A percentile compares a stretch with the other conserved stretches of the same genome.
Evolutionary conservation across 2,329 filamentous ascomycete species (phyloP).

Genomic region (Aureobasidium sp.): DNA sequence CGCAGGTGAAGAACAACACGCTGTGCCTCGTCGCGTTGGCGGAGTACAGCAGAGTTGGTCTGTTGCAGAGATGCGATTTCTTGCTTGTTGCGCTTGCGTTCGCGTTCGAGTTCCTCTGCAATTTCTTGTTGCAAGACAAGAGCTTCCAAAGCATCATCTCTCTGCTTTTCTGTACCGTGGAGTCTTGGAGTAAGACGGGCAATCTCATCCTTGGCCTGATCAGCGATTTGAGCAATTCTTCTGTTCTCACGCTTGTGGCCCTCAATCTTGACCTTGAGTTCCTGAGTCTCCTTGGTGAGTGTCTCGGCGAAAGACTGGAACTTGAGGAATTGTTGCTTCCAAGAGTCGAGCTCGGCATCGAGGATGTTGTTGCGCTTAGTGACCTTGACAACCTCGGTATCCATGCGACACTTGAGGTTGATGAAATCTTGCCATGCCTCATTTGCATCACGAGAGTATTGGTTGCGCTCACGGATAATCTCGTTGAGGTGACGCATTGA

Average conservation of each 20-base stretch:
- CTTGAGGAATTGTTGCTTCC: constrained; percentile 99
- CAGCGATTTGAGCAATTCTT: constrained; percentile 77
- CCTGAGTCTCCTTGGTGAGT: constrained; percentile 96
- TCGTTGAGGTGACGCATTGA: constrained; percentile 98
- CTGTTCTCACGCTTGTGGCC: constrained; percentile 97
- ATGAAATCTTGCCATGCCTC: constrained; percentile 99
- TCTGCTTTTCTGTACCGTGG: constrained; percentile 94
- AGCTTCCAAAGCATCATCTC: constrained; percentile 93
- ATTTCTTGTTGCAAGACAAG: constrained; percentile 98
- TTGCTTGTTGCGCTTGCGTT: constrained; percentile 96
- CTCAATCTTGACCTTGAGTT: constrained; percentile 98
- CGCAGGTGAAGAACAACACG: constrained; percentile 95
- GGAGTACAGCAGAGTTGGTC: constrained; percentile 71
- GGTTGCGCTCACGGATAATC: constrained; percentile 94
- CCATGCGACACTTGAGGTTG: constrained; percentile 98
- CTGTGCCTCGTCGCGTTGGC: constrained; percentile 93
- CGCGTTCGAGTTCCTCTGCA: constrained; percentile 95
- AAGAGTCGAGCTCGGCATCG: constrained; percentile 94
- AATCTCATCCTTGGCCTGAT: constrained; percentile 96
- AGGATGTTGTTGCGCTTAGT: constrained; percentile 98
- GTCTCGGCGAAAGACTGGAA: constrained; percentile 98
- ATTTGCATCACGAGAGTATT: constrained; percentile 93
- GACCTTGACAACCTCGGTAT: constrained; percentile 92
- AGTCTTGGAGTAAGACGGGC: constrained; percentile 79
- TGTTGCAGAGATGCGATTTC: constrained; percentile 82